Conservation (phyloP, 257 asterid species). For the Lycium barbarum region DNA sequence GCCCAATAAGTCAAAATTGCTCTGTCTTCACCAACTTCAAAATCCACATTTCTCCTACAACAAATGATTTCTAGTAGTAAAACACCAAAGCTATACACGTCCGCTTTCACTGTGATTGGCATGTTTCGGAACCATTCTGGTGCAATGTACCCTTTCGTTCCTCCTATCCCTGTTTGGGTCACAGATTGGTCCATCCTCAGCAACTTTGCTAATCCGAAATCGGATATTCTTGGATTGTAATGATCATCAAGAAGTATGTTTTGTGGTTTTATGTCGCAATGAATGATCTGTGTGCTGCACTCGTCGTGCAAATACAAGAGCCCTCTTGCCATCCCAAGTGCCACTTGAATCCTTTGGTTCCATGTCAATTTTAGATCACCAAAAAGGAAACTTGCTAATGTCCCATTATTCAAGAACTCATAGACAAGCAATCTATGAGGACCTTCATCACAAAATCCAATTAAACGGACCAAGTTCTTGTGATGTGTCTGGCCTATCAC, state of each 20-base stretch:
- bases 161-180: constrained; percentile 50
- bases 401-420: constrained; percentile 57
- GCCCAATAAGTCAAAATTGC: constrained; percentile 53
- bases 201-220: constrained; percentile 66
- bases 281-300: constrained; percentile 60
- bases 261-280: constrained; percentile 68
- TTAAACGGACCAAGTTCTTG: constrained; percentile 62
- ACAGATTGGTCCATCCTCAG: constrained; percentile 51
- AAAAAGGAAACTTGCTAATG: constrained; percentile 53
- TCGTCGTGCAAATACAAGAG: constrained; percentile 58
- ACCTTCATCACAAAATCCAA: constrained; percentile 65
- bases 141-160: constrained; percentile 69
- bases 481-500: constrained; percentile 65
- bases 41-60: constrained; percentile 43
- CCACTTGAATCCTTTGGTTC: constrained; percentile 56
- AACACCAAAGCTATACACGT: constrained; percentile 70
- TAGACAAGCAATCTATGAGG: constrained; percentile 49
- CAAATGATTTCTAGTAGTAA: constrained; percentile 54
- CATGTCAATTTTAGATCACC: constrained; percentile 48
- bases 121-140: constrained; percentile 70
- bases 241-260: constrained; percentile 62
- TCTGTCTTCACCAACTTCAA: constrained; percentile 39
- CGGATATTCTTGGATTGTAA: constrained; percentile 54
- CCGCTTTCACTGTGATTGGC: constrained; percentile 49
- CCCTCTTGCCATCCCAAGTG: constrained; percentile 56